Conservation (phyloP, 805 yeast species). For the Candida namnaoensis region DNA sequence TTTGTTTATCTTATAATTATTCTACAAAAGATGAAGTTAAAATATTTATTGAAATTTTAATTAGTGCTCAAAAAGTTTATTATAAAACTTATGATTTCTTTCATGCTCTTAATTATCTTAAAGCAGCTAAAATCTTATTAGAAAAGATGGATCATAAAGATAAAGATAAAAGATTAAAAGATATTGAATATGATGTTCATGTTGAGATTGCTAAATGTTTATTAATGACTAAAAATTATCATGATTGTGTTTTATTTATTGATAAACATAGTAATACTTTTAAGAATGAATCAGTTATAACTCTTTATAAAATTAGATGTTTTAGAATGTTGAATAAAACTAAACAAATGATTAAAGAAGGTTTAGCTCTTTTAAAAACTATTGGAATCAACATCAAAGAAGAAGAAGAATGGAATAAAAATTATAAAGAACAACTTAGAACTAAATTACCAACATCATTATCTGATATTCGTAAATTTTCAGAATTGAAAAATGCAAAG, state of each 20-base stretch:
- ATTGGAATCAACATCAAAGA: conserved; percentile 25
- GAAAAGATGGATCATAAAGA: conserved; percentile 1
- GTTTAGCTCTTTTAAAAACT: conserved; percentile 24
- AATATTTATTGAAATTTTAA: conserved; percentile 28
- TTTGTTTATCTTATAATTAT: conserved; percentile 6
- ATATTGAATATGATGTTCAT: conserved; percentile 3
- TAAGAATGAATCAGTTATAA: conserved; percentile 22
- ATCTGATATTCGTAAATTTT: conserved; percentile 26
- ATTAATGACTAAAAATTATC: conserved; percentile 19
- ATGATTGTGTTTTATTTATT: conserved; percentile 27
- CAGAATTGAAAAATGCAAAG: conserved; percentile 15
- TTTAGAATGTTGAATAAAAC: conserved; percentile 21
- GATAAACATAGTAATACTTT: conserved; percentile 21
- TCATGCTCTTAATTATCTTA: conserved; percentile 31
- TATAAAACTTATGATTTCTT: conserved; percentile 32
- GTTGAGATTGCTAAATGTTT: conserved; percentile 14
- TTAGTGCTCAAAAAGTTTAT: conserved; percentile 35
- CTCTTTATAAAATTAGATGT: conserved; percentile 29
- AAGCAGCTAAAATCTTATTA: conserved; percentile 21
- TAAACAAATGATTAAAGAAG: conserved; percentile 25
- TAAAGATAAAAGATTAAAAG: not conserved
- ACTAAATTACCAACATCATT: conserved; percentile 29
- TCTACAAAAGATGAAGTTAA: conserved; percentile 23
- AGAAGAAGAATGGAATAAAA: conserved; percentile 18
- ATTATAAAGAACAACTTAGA: conserved; percentile 13